phyloP scores from a whole-genome alignment of 1,139 yeast genomes.

The Sugiyamaella castrensis region DNA sequence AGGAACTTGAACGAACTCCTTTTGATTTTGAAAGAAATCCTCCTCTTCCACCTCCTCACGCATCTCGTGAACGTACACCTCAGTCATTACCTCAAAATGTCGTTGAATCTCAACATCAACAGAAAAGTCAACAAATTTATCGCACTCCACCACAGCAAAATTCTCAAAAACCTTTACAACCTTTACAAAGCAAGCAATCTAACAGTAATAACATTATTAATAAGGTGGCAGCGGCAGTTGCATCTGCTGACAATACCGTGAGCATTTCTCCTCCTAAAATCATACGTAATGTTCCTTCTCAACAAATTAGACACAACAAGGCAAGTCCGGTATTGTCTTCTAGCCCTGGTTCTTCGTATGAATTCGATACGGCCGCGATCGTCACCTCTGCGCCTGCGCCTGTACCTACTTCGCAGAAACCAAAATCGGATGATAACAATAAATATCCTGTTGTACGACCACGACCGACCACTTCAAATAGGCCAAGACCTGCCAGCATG shows the following conservation, averaged over 20 bases:
- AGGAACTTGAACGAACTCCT: constrained; percentile 25
- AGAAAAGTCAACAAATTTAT: not conserved
- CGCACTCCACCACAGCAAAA: not conserved
- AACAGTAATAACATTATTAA: too few relatives aligned
- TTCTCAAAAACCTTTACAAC: not conserved
- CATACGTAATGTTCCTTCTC: not conserved
- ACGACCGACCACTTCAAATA: not conserved
- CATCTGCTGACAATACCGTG: not conserved
- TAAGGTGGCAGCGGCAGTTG: not conserved
- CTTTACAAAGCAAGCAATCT: too few relatives aligned
- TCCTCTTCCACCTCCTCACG: not conserved
- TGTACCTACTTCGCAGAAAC: not conserved
- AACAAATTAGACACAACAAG: not conserved
- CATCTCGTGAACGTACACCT: not conserved
- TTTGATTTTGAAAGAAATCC: constrained; percentile 17
- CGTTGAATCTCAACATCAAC: not conserved
- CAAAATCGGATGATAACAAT: too few relatives aligned
- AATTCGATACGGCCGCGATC: constrained; percentile 1
- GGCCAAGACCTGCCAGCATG: constrained; percentile 20
- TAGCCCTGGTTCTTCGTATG: constrained; percentile 15
- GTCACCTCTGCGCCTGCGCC: too few relatives aligned
- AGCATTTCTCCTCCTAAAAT: not conserved
- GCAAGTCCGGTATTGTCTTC: constrained; percentile 11
- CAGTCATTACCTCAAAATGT: not conserved
- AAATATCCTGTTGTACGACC: constrained; percentile 3